Base-by-base conservation (phyloP, 495 filamentous ascomycete species). In the Aspergillus taichungensis region DNA sequence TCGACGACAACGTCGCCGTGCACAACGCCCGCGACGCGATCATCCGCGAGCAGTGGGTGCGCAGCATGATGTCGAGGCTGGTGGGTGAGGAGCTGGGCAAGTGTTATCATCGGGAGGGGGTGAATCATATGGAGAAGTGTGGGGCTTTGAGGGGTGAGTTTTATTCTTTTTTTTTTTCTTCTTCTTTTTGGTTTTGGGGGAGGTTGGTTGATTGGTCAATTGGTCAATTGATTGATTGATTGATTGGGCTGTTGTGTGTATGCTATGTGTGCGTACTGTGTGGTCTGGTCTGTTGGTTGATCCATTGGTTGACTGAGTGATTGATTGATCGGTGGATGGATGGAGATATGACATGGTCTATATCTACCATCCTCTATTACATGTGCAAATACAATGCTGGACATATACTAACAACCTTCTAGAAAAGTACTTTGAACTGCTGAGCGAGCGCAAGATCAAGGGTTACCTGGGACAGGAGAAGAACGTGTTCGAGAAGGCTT, bases 121-220 rank as follows among this genome's bases (percentile, higher is more conserved):
- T 95, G 45, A 97, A 97, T 67, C 92, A 98, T 67, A 66, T 97
- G 54, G 91, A 95, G 79, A 98, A 96, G 72, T 98, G 92, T 67
- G 88, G 87, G 56, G 69, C 72, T 58, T 67, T 95, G 69, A 78
- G 94, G 83, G 90, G 92, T 97, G 54, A 43, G 62, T 60, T 36
- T 49, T 45, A 32, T 24, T 31, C 32, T 33, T 36, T 32, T 40
- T 45, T 29, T 14, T 41, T 50, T 45, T 37, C 28, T 13, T 12
- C 31, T 9, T 49, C 29, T 6, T 31, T 34, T 42, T 36, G 42
- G 30, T 9, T 14, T 37, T 30, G 12, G 10, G 12, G 6, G 27
- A 29, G 28, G 29, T 18, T 34, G 7, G 34, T 33, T 30, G 29
- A 28, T 27, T 36, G 13, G 28, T 13, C 27, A 35, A 30, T 14